A percentile compares a stretch with the other conserved stretches of the same genome.
Conservation (phyloP, 2,329 filamentous ascomycete genomes). For the Penicillium sp. region DNA sequence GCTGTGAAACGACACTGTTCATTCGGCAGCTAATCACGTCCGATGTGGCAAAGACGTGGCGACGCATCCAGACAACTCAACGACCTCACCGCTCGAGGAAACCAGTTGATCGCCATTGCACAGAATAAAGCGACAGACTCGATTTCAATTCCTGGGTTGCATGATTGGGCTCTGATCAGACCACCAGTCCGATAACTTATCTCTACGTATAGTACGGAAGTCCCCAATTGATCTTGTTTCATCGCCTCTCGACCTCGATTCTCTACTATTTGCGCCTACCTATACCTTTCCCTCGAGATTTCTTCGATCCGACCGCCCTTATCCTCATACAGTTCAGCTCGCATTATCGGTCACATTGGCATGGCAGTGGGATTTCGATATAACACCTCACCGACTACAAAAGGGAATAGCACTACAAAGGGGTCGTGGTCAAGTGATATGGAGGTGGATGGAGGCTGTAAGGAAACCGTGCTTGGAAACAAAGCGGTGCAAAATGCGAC, state of each 20-base stretch:
- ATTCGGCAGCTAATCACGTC: neutral
- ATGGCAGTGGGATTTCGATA: conserved; percentile 22
- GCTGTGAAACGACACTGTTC: neutral
- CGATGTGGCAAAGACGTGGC: conserved; percentile 10
- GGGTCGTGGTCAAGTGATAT: conserved; percentile 22
- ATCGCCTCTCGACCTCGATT: neutral
- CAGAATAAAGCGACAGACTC: neutral
- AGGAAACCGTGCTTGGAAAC: conserved; percentile 17
- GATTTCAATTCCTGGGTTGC: neutral
- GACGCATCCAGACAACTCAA: conserved; percentile 1
- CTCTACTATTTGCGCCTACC: neutral
- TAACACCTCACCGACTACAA: conserved; percentile 3
- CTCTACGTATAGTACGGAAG: neutral
- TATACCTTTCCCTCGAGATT: neutral
- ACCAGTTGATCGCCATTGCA: neutral
- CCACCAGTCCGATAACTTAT: neutral
- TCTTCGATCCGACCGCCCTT: neutral
- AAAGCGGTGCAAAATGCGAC: conserved; percentile 2
- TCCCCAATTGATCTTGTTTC: neutral
- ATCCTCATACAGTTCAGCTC: neutral
- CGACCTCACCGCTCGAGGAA: conserved; percentile 5
- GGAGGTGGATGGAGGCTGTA: conserved; percentile 26
- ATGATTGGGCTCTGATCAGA: conserved; percentile 6
- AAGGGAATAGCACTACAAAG: conserved; percentile 12
- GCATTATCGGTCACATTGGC: neutral